Percentiles rank a stretch among this genome's conserved stretches.
phyloP scores from a whole-genome alignment of 805 yeast species.

The Scheffersomyces amazonensis region DNA sequence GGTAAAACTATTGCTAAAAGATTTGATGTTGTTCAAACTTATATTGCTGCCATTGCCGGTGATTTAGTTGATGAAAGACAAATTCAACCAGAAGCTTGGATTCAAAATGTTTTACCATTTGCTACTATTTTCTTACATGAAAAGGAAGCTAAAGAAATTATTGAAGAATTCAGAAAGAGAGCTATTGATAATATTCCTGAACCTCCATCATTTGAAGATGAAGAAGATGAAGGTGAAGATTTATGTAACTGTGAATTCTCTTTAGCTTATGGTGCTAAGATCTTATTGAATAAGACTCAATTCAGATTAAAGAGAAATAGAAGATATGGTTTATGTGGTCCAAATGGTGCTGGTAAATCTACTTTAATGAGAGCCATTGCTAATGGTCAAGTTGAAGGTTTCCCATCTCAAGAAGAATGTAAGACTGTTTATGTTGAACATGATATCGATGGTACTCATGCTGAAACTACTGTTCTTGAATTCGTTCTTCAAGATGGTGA shows the following conservation, averaged over 20 bases:
- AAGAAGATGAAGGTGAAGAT: slow-evolving; percentile 98
- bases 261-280: slow-evolving; percentile 99
- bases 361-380: slow-evolving; percentile 93
- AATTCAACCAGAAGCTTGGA: slow-evolving; percentile 91
- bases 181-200: slow-evolving; percentile 98
- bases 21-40: slow-evolving; percentile 74
- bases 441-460: slow-evolving; percentile 97
- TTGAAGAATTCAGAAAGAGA: slow-evolving; percentile 93
- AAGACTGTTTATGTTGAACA: slow-evolving; percentile 99
- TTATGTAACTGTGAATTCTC: slow-evolving; percentile 99
- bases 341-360: slow-evolving; percentile 53
- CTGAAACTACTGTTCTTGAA: slow-evolving; percentile 91
- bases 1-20: slow-evolving; percentile 67
- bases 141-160: slow-evolving; percentile 77
- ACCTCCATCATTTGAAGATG: slow-evolving; percentile 94
- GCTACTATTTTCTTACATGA: slow-evolving; percentile 95
- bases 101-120: slow-evolving; percentile 84
- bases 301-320: slow-evolving; percentile 98
- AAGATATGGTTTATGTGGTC: slow-evolving; percentile 94
- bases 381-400: slow-evolving; percentile 98
- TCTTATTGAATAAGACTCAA: slow-evolving; percentile 98
- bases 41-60: slow-evolving; percentile 97
- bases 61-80: slow-evolving; percentile 96
- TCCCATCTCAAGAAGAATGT: slow-evolving; percentile 99
- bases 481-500: slow-evolving; percentile 85